A percentile compares a stretch with the other conserved stretches of the same genome.
Evolutionary conservation across 2,329 filamentous ascomycete species (phyloP).

Genomic region (Rhinocladiella mackenziei): DNA sequence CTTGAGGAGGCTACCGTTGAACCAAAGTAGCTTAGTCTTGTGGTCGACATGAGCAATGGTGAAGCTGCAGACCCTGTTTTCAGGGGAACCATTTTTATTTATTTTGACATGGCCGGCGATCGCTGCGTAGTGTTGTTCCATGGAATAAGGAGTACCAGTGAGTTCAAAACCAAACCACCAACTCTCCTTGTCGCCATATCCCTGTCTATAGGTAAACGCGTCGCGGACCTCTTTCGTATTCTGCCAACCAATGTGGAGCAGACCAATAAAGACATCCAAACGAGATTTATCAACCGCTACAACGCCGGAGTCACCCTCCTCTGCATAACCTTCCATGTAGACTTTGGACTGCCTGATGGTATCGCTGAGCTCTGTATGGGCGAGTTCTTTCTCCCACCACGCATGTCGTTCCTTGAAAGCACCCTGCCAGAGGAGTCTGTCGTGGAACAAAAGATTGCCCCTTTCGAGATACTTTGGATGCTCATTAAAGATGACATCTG

Average conservation of each 20-base stretch:
- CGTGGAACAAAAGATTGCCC: slow-evolving; percentile 22
- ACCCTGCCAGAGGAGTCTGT: slow-evolving; percentile 18
- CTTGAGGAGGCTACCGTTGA: slow-evolving; percentile 44
- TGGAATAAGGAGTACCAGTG: slow-evolving; percentile 38
- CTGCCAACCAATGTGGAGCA: slow-evolving; percentile 46
- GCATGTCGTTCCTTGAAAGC: slow-evolving; percentile 19
- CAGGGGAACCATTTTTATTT: slow-evolving; percentile 1
- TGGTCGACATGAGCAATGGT: slow-evolving; percentile 44
- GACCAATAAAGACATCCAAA: slow-evolving; percentile 37
- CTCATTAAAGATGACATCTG: slow-evolving; percentile 20
- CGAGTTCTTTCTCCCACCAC: slow-evolving; percentile 32
- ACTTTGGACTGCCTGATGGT: slow-evolving; percentile 36
- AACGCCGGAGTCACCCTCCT: slow-evolving; percentile 44
- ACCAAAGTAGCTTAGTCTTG: slow-evolving; percentile 40
- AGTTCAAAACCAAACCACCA: slow-evolving; percentile 48
- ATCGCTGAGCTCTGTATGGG: slow-evolving; percentile 33
- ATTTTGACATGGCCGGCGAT: slow-evolving; percentile 38
- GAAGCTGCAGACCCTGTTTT: slow-evolving; percentile 38
- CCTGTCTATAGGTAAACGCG: slow-evolving; percentile 42
- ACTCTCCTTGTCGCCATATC: slow-evolving; percentile 46
- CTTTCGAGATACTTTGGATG: slow-evolving; percentile 15
- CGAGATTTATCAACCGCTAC: slow-evolving; percentile 43
- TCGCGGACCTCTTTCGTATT: slow-evolving; percentile 41
- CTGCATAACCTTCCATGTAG: slow-evolving; percentile 42
- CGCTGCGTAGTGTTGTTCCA: slow-evolving; percentile 43